Conservation (phyloP, 1,284 basidiomycete species). For the Moesziomyces parantarcticus region DNA sequence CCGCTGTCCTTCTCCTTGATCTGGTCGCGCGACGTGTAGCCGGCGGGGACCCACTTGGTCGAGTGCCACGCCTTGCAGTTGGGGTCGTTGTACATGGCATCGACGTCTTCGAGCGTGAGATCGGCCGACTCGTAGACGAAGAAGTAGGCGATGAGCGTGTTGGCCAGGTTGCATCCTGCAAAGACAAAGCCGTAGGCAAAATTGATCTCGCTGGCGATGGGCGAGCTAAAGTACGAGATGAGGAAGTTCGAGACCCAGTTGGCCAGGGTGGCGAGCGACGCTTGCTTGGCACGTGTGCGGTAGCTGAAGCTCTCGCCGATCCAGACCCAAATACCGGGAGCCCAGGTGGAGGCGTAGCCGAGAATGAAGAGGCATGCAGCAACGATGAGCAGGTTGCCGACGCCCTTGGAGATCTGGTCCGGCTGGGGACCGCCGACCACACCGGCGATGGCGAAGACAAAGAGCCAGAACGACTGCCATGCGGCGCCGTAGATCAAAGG, state of each 20-base stretch:
- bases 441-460: conserved; percentile 81
- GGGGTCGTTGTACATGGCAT: conserved; percentile 81
- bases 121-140: conserved; percentile 82
- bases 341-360: conserved; percentile 81
- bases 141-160: conserved; percentile 77
- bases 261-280: conserved; percentile 76
- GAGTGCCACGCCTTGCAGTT: conserved; percentile 78
- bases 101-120: conserved; percentile 78
- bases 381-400: conserved; percentile 78
- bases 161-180: conserved; percentile 71
- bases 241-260: conserved; percentile 80
- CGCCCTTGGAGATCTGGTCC: conserved; percentile 32
- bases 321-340: conserved; percentile 65
- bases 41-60: conserved; percentile 68
- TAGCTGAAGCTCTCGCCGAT: conserved; percentile 78
- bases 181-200: conserved; percentile 81
- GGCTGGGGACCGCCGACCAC: conserved; percentile 74
- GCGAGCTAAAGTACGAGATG: conserved; percentile 75
- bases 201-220: conserved; percentile 59
- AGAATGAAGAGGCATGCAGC: conserved; percentile 82
- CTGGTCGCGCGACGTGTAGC: conserved; percentile 54
- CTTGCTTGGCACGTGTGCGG: conserved; percentile 80
- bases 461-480: conserved; percentile 79
- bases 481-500: conserved; percentile 71
- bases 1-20: conserved; percentile 49